phyloP scores from a whole-genome alignment of 208 protist species.

The Phytomonas sp. region DNA sequence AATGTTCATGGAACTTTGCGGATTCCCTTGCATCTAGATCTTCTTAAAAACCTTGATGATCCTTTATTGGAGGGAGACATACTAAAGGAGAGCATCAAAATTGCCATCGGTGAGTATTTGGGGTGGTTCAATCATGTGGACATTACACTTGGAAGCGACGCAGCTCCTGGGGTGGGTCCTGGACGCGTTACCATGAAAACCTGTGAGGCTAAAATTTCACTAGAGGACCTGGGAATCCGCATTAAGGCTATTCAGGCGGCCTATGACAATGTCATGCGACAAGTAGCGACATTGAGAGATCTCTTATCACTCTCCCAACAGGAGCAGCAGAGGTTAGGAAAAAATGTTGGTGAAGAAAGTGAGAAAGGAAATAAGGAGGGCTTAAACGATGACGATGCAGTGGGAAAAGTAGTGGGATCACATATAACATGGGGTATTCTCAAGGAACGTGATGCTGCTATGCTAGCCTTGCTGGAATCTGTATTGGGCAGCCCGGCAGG shows the following conservation, averaged over 20 bases:
- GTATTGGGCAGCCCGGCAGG: not conserved
- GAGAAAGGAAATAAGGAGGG: no score
- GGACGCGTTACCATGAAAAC: not conserved
- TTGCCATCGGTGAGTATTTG: conserved; percentile 59
- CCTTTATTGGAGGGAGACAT: conserved; percentile 52
- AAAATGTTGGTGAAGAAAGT: no score
- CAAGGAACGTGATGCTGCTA: no score
- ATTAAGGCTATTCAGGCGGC: conserved; percentile 49
- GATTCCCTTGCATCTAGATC: conserved; percentile 33
- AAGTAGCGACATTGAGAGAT: not conserved
- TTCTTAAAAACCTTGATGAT: conserved; percentile 51
- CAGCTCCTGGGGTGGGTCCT: conserved; percentile 2
- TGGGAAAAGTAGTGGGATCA: no score
- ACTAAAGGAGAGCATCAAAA: conserved; percentile 44
- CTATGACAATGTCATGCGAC: conserved; percentile 32
- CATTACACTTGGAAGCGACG: conserved; percentile 21
- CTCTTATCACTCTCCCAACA: no score
- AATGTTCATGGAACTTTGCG: conserved; percentile 37
- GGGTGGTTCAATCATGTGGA: conserved; percentile 56
- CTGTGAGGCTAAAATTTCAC: conserved; percentile 17
- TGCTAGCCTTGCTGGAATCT: not conserved
- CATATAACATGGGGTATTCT: no score
- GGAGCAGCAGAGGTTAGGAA: no score
- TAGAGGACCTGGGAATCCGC: conserved; percentile 40
- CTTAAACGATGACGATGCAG: no score